Percentiles rank a stretch among this genome's conserved stretches.
These are phyloP conservation scores for Purshia tridentata DNA, from an alignment of 306 rosid species.

Conservation along the genomic window DNA sequence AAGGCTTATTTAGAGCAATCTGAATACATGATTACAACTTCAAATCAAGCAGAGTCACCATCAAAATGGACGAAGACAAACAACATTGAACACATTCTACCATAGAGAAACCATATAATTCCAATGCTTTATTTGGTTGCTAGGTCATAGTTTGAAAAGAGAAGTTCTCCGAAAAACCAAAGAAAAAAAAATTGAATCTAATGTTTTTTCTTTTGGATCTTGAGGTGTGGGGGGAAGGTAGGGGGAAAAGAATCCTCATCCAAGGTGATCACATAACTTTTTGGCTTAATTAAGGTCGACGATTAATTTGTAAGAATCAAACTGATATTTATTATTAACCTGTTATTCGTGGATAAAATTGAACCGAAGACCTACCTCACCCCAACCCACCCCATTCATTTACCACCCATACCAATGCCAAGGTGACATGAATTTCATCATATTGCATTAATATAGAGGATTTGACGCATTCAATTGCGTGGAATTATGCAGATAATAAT, in stretches of 20 bases:
- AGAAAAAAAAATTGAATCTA: neutral
- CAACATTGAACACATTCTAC: neutral
- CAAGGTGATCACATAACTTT: neutral
- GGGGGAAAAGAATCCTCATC: neutral
- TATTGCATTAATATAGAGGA: too few species aligned
- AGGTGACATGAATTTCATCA: neutral
- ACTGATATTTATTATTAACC: neutral
- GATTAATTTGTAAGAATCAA: neutral
- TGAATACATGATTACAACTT: slow-evolving; percentile 36
- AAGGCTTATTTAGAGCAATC: slow-evolving; percentile 87
- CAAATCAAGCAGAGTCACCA: slow-evolving; percentile 13
- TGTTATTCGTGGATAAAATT: neutral
- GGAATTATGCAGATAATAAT: neutral
- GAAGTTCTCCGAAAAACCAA: neutral
- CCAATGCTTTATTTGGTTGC: slow-evolving; percentile 1
- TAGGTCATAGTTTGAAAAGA: neutral
- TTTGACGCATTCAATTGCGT: neutral
- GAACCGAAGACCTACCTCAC: neutral
- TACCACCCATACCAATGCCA: neutral
- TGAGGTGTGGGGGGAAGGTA: neutral
- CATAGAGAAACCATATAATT: slow-evolving; percentile 12
- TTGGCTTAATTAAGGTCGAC: neutral
- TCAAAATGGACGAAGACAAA: slow-evolving; percentile 10
- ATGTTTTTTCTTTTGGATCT: neutral
- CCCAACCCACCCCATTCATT: neutral